Evolutionary conservation across 2,329 filamentous ascomycete species (phyloP), one percentile per base, ranked within the genome.

Genomic region (Aureobasidium sp.): DNA sequence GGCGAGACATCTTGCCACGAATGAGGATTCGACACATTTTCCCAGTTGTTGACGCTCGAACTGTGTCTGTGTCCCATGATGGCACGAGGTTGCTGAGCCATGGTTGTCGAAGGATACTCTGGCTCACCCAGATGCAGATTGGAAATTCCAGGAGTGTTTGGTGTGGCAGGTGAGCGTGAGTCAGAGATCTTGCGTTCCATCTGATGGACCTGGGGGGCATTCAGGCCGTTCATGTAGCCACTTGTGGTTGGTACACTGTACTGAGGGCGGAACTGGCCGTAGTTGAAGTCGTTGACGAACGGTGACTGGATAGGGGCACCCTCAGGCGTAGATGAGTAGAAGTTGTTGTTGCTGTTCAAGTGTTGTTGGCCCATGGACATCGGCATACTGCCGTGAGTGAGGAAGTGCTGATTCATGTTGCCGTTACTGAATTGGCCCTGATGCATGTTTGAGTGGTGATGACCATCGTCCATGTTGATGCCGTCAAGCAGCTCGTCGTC

Each of bases 241-340:
- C 59, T 63, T 12, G 62, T 39, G 20, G 64, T 61, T 39, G 63
- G 64, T 20, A 59, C 44, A 77, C 60, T 83, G 80, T 69, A 70
- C 59, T 66, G 65, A 36, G 66, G 64, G 48, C 88, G 85, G 73
- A 91, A 95, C 66, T 92, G 89, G 39, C 82, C 81, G 70, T 89
- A 88, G 75, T 87, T 88, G 78, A 92, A 94, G 71, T 83, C 86
- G 59, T 88, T 84, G 46, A 89, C 83, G 70, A 92, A 97, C 0
- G 93, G 93, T 69, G 92, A 97, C 71, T 95, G 90, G 64, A 96
- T 93, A 6, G 93, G 92, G 59, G 91, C 88, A 59, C 91, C 91
- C 65, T 97, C 93, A 3, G 93, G 92, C 1, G 92, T 96, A 73
- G 90, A 90, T 24, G 93, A 96, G 75, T 89, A 97, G 65, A 90